Conservation (phyloP, 306 rosid species). For the Pyrus communis region DNA sequence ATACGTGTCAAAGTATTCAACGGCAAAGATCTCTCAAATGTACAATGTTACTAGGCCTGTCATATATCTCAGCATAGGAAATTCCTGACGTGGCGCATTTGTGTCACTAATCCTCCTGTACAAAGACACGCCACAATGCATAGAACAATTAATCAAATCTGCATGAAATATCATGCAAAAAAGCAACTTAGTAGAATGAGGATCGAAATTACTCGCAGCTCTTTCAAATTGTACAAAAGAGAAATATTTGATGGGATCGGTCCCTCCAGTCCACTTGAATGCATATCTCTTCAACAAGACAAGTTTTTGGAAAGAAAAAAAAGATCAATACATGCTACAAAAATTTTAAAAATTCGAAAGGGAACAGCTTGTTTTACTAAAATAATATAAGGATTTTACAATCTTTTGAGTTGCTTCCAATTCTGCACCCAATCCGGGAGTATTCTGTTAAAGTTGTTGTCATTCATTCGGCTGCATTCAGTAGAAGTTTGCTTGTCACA, state of each 20-base stretch:
- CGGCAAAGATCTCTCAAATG: background rate
- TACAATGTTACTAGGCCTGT: constrained; percentile 2
- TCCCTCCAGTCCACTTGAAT: constrained; percentile 21
- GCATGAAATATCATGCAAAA: background rate
- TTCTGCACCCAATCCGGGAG: constrained; percentile 11
- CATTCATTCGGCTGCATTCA: constrained; percentile 14
- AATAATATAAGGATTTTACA: background rate
- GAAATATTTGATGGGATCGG: constrained; percentile 9
- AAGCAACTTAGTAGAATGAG: background rate
- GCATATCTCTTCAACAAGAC: constrained; percentile 9
- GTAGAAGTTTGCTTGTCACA: background rate
- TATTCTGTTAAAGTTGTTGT: constrained; percentile 10
- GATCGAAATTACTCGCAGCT: constrained; percentile 10
- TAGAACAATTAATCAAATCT: background rate
- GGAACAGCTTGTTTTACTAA: background rate
- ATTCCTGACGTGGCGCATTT: background rate
- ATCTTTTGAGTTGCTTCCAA: constrained; percentile 1
- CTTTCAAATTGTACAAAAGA: background rate
- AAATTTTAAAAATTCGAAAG: background rate
- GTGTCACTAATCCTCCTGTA: constrained; percentile 21
- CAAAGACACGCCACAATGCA: background rate
- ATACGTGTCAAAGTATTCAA: background rate
- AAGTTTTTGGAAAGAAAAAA: background rate
- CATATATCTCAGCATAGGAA: constrained; percentile 4
- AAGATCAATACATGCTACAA: background rate